Base-by-base conservation (phyloP, 2,329 filamentous ascomycete species). In the Aaosphaeria arxii region DNA sequence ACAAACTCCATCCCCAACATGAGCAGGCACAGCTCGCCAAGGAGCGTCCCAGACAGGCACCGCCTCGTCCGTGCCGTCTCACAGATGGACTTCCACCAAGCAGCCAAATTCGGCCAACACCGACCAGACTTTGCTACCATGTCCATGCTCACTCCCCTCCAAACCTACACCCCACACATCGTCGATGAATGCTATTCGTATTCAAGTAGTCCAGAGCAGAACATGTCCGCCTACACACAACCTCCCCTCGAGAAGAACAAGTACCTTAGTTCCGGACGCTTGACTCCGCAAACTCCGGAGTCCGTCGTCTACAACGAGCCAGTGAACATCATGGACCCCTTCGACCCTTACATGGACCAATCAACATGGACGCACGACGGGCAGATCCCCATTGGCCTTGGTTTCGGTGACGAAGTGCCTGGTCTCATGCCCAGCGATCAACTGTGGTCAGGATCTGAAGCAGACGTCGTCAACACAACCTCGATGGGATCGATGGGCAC, bases 231-330 rank as follows among this genome's bases (percentile, higher is more conserved):
- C 5, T 63, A 58, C 45, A n/a, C 9, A 9, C 17, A 24, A 24
- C 17, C 17, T 24, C 46, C 54, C 7, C 52, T 51, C 7, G 49
- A 47, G 6, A 55, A 56, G 17, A 54, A 60, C 29, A 50, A 56
- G 17, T 55, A 53, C 47, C 43, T 30, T 36, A 46, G 53, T 11
- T 57, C 59, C 29, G 53, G 62, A n/a, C 54, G 56, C 17, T 44
- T 59, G 30, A 66, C 63, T 3, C 64, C 64, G 5, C 62, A 62
- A 9, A 69, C 66, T 24, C 66, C 66, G 7, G 60, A 62, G n/a
- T 56, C 59, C 1, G 58, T 61, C 31, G 31, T 49, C 1, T 58
- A 56, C 40, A 43, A 56, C n/a, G 61, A 67, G 11, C 54, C 56
- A 3, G 29, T 65, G 13, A 35, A 59, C 28, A 48, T 59, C 5